Base-by-base conservation (phyloP, 257 asterid genomes). In the Gynochthodes officinalis region DNA sequence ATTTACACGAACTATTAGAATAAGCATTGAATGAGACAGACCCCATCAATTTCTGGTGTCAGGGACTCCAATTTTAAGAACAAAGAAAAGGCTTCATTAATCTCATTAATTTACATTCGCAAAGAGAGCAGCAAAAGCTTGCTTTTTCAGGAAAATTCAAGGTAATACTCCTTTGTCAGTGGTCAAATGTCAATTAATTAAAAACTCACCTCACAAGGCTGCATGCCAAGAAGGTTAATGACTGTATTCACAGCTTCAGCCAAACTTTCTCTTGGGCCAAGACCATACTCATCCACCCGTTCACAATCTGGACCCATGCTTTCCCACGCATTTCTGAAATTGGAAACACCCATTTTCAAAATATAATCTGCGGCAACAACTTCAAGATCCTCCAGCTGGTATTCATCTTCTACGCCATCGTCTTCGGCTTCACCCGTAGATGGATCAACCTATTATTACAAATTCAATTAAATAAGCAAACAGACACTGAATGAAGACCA, bases 251-350 rank as follows among this genome's bases (percentile, higher is more conserved):
- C 97, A 75, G 98, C 96, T 83, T 92, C 99, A 1, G 90, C 39
- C 54, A 95, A 86, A 77, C 90, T 90, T 78, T 95, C 98, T 80
- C 96, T 89, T 39, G 93, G 88, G 70, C 99, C 99, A 75, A 95
- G 97, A 77, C 99, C 99, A 76, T 95, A 95, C 76, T 92, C 99
- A 69, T 95, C 99, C 62, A 84, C 72, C 55, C 89, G 89, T 81
- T 95, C 98, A 27, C 71, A 64, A 54, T 84, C 96, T 25, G 95
- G 89, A 69, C 80, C 92, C 87, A 92, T 49, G 84, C 87, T 90
- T 81, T 92, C 99, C 99, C 99, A 95, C 32, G 99, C 96, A 80
- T 92, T 95, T 82, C 85, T 92, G 72, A 92, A 95, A 82, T 95
- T 95, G 72, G 99, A 92, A 64, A 95, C 97, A 1, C 96, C 97